These are phyloP conservation scores for Amanita muscaria DNA, from an alignment of 768 basidiomycete genomes.

Conservation along the genomic window DNA sequence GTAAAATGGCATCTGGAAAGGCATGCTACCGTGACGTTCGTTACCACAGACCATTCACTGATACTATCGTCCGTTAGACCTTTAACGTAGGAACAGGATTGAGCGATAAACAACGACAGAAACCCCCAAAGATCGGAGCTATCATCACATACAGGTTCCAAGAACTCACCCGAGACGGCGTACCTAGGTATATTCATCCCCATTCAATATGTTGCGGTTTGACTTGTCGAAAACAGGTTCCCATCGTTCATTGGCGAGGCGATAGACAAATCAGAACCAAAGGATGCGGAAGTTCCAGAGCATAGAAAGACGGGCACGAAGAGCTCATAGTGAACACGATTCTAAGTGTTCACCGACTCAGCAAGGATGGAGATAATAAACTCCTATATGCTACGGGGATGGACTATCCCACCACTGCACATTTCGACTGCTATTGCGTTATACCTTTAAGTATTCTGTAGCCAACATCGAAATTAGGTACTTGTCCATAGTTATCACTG, in stretches of 20 bases:
- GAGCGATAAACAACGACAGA: conserved; percentile 41
- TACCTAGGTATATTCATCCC: conserved; percentile 35
- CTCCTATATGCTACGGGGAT: too few species aligned
- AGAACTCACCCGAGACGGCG: conserved; percentile 46
- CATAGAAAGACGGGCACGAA: conserved; percentile 4
- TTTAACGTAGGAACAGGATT: conserved; percentile 53
- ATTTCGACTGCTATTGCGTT: too few species aligned
- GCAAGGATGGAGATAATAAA: too few species aligned
- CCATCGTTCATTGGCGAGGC: conserved; percentile 46
- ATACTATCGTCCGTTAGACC: conserved; percentile 23
- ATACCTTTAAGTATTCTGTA: too few species aligned
- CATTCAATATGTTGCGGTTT: background rate
- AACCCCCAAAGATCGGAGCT: conserved; percentile 45
- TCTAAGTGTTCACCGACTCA: too few species aligned
- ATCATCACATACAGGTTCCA: conserved; percentile 55
- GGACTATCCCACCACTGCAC: too few species aligned
- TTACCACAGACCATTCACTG: too few species aligned
- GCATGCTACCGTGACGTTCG: too few species aligned
- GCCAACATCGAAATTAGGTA: too few species aligned
- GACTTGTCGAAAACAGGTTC: conserved; percentile 28
- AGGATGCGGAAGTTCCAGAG: conserved; percentile 46
- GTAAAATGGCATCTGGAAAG: conserved; percentile 56
- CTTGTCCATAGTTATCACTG: too few species aligned
- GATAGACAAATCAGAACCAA: conserved; percentile 42
- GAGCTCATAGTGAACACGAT: too few species aligned